Conservation (phyloP, 495 filamentous ascomycete genomes). For the Penicillium ochrochloron region DNA sequence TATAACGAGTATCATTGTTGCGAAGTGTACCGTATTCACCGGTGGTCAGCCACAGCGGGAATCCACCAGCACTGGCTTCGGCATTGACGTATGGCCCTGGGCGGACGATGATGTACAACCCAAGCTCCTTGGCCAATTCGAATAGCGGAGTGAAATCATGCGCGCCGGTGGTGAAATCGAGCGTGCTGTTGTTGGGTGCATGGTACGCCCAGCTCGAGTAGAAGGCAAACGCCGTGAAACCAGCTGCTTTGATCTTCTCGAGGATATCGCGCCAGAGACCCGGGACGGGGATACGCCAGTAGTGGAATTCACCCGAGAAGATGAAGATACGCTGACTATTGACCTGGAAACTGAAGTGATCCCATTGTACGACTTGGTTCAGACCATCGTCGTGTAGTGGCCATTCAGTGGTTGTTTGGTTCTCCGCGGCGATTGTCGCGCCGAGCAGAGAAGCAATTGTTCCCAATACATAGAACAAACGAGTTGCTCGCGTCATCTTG, state of each 20-base stretch:
- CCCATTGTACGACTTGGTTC: conserved; percentile 58
- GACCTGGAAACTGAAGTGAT: conserved; percentile 62
- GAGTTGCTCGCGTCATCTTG: conserved; percentile 21
- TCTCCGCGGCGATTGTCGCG: conserved; percentile 24
- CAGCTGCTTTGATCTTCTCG: conserved; percentile 66
- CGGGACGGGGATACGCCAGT: conserved; percentile 63
- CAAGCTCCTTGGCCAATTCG: conserved; percentile 57
- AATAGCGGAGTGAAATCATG: conserved; percentile 58
- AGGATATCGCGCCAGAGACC: conserved; percentile 63
- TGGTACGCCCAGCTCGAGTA: conserved; percentile 65
- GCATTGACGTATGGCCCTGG: conserved; percentile 52
- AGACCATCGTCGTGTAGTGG: conserved; percentile 55
- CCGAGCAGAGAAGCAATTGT: conserved; percentile 28
- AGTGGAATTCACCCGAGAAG: conserved; percentile 66
- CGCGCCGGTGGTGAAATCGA: conserved; percentile 62
- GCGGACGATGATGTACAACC: conserved; percentile 44
- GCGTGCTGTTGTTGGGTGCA: conserved; percentile 50
- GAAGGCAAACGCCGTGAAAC: conserved; percentile 59
- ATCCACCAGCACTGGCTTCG: conserved; percentile 61
- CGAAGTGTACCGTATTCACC: conserved; percentile 63
- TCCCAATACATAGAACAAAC: conserved; percentile 20
- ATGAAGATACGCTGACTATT: conserved; percentile 61
- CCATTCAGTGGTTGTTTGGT: conserved; percentile 40
- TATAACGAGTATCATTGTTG: conserved; percentile 61
- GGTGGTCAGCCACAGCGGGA: conserved; percentile 64